phyloP scores from a whole-genome alignment of 1,284 basidiomycete genomes.

The Ganoderma multipileum region DNA sequence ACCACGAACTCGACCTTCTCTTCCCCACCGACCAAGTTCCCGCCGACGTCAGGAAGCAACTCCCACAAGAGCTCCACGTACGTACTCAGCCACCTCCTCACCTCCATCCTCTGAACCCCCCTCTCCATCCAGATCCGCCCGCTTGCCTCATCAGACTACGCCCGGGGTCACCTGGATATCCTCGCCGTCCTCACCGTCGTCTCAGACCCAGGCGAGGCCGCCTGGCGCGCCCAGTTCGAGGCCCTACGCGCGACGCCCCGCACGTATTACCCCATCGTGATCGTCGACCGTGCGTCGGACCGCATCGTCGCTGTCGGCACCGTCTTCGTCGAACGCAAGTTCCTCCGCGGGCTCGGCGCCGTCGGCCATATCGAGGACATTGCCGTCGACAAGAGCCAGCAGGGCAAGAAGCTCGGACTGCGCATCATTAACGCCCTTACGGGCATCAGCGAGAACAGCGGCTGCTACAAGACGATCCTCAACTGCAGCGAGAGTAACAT shows the following conservation, averaged over 20 bases:
- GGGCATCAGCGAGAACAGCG: constrained; percentile 74
- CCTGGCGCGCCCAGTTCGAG: constrained; percentile 76
- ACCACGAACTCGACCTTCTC: constrained; percentile 75
- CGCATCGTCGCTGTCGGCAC: constrained; percentile 86
- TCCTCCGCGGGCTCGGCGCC: constrained; percentile 80
- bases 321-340: constrained; percentile 92
- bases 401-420: constrained; percentile 91
- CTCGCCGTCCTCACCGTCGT: constrained; percentile 83
- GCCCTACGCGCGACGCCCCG: constrained; percentile 57
- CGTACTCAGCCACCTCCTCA: constrained; percentile 15
- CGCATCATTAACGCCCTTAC: constrained; percentile 88
- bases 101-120: neutral
- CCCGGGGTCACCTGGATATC: constrained; percentile 84
- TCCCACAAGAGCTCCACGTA: constrained; percentile 66
- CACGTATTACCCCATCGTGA: constrained; percentile 88
- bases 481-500: constrained; percentile 94
- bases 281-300: constrained; percentile 80
- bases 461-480: constrained; percentile 96
- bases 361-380: constrained; percentile 99
- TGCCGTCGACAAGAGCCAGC: constrained; percentile 85
- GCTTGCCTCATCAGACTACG: constrained; percentile 85
- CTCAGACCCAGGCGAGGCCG: constrained; percentile 76
- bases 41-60: constrained; percentile 57
- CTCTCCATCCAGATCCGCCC: constrained; percentile 79
- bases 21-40: constrained; percentile 78